Percentiles rank a stretch among this genome's conserved stretches.
Conservation (phyloP, 2,329 filamentous ascomycete species). For the Macroventuria anomochaeta region DNA sequence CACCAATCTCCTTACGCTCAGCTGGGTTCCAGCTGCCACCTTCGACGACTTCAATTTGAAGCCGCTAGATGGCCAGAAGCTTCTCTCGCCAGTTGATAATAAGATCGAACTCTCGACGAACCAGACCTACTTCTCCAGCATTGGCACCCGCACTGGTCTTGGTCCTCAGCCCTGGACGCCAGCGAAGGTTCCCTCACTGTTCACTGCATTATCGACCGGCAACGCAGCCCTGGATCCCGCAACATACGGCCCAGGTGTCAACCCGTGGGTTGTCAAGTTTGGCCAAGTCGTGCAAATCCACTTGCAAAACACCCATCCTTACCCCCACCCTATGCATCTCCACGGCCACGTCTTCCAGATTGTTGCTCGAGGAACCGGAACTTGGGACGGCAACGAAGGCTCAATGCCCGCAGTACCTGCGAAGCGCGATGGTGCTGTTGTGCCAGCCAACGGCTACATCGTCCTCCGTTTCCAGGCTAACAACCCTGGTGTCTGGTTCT, state of each 20-base stretch:
- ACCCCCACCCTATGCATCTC: slow-evolving; percentile 54
- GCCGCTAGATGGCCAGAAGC: slow-evolving; percentile 68
- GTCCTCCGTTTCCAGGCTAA: slow-evolving; percentile 38
- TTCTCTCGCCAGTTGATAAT: slow-evolving; percentile 66
- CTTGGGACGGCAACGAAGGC: slow-evolving; percentile 51
- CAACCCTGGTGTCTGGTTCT: slow-evolving; percentile 50
- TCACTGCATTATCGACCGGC: slow-evolving; percentile 70
- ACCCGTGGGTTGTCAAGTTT: slow-evolving; percentile 15
- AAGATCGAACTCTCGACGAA: slow-evolving; percentile 62
- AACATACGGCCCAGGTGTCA: slow-evolving; percentile 25
- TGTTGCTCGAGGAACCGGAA: slow-evolving; percentile 51
- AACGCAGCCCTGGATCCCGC: slow-evolving; percentile 50
- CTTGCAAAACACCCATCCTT: slow-evolving; percentile 47
- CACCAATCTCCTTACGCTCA: slow-evolving; percentile 60
- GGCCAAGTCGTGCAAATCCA: slow-evolving; percentile 14
- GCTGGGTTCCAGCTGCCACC: slow-evolving; percentile 60
- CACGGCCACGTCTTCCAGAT: slow-evolving; percentile 32
- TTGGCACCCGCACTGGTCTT: slow-evolving; percentile 58
- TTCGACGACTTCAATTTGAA: slow-evolving; percentile 75
- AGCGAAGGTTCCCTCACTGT: slow-evolving; percentile 79
- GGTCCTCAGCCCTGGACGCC: slow-evolving; percentile 72
- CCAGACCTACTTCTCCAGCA: slow-evolving; percentile 67
- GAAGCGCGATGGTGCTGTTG: slow-evolving; percentile 52
- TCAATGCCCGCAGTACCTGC: slow-evolving; percentile 47
- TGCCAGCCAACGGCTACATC: slow-evolving; percentile 33